These are phyloP conservation scores for Petunia axillaris DNA, from an alignment of 257 asterid species.

Conservation along the genomic window DNA sequence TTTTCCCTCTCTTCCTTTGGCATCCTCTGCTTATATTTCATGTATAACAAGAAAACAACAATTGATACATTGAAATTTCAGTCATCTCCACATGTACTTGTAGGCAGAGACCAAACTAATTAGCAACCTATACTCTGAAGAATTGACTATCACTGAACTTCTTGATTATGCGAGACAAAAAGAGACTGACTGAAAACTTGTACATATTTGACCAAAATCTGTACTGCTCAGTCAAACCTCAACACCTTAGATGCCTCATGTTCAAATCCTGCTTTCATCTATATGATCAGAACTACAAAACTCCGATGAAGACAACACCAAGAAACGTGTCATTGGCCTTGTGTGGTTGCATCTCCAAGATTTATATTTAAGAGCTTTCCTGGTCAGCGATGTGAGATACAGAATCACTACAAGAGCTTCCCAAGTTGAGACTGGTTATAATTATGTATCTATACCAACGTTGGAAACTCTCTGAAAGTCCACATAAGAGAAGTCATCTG, in stretches of 20 bases:
- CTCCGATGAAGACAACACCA: background rate
- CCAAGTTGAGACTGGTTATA: background rate
- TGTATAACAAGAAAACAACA: background rate
- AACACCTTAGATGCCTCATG: background rate
- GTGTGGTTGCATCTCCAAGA: background rate
- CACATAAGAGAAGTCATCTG: background rate
- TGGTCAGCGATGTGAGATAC: background rate
- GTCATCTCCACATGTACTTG: conserved; percentile 5
- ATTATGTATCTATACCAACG: background rate
- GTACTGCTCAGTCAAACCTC: conserved; percentile 18
- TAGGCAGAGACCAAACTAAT: conserved; percentile 10
- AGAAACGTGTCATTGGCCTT: background rate
- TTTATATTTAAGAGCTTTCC: background rate
- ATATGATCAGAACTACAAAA: conserved; percentile 16
- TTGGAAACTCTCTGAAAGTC: conserved; percentile 10
- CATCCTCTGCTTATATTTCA: background rate
- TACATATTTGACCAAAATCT: conserved; percentile 20
- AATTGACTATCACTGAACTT: background rate
- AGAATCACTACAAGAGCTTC: background rate
- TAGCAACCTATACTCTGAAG: background rate
- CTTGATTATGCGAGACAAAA: background rate
- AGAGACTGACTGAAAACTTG: background rate
- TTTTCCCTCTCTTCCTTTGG: background rate
- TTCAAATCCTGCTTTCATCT: background rate
- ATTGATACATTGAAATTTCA: conserved; percentile 2